Evolutionary conservation across 805 yeast genomes (phyloP).

Genomic region (Ogataea ramenticola): DNA sequence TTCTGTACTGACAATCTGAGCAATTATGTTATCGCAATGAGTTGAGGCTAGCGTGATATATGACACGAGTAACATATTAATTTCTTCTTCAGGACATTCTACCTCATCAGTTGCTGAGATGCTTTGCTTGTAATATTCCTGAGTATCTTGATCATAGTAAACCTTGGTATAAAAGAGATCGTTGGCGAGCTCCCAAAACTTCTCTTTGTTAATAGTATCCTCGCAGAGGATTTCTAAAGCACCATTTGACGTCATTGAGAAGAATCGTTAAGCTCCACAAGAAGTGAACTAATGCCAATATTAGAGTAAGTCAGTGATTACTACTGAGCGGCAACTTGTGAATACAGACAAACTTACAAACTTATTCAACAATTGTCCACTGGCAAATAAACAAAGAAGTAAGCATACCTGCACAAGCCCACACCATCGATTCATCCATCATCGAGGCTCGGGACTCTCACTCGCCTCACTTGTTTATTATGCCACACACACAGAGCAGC

Average conservation of each 20-base stretch:
- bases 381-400: no score
- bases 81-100: slow-evolving; percentile 22
- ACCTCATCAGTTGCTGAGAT: background rate
- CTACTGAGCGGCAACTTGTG: no score
- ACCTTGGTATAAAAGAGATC: slow-evolving; percentile 22
- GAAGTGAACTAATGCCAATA: no score
- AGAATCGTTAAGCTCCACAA: no score
- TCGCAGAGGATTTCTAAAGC: slow-evolving; percentile 14
- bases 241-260: background rate
- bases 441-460: no score
- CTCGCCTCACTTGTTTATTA: no score
- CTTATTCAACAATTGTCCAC: no score
- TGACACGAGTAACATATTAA: slow-evolving; percentile 27
- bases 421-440: no score
- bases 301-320: no score
- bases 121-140: slow-evolving; percentile 14
- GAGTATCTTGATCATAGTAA: slow-evolving; percentile 17
- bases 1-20: slow-evolving; percentile 8
- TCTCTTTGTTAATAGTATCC: slow-evolving; percentile 17
- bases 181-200: slow-evolving; percentile 26
- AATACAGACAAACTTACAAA: no score
- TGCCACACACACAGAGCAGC: no score
- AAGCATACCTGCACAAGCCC: no score
- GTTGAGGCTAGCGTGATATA: slow-evolving; percentile 24
- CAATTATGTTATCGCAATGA: slow-evolving; percentile 15